phyloP scores from a whole-genome alignment of 208 protist species.

The Crithidia thermophila region DNA sequence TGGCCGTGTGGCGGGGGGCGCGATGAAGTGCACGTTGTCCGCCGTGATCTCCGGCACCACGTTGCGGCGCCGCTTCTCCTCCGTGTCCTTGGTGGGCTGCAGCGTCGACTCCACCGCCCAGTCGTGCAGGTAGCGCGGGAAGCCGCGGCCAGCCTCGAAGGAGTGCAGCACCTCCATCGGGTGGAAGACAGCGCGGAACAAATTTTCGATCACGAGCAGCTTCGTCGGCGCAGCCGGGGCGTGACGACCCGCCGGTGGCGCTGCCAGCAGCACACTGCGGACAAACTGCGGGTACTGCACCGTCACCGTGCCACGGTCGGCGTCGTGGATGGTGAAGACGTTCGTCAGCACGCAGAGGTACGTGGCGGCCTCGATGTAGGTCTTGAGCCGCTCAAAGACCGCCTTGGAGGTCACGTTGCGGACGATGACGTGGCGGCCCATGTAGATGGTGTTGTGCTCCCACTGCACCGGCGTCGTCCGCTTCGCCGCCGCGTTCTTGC shows the following conservation, averaged over 20 bases:
- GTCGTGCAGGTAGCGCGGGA: conserved; percentile 35
- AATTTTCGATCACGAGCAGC: conserved; percentile 45
- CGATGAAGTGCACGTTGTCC: conserved; percentile 26
- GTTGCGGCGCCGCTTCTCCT: conserved; percentile 65
- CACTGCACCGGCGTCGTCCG: conserved; percentile 33
- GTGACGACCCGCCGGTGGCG: conserved; percentile 4
- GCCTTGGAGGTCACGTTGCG: conserved; percentile 29
- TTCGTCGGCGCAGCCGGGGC: conserved; percentile 12
- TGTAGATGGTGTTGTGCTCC: conserved; percentile 35
- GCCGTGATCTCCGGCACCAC: conserved; percentile 43
- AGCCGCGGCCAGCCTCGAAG: conserved; percentile 30
- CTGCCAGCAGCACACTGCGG: conserved; percentile 39
- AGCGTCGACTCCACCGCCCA: conserved; percentile 53
- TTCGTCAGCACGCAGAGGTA: conserved; percentile 57
- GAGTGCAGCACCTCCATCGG: conserved; percentile 31
- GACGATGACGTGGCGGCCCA: conserved; percentile 41
- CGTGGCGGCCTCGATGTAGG: conserved; percentile 59
- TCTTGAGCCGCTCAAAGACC: conserved; percentile 55
- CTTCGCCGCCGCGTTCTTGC: conserved; percentile 23
- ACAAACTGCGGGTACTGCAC: conserved; percentile 67
- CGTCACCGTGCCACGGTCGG: conserved; percentile 11
- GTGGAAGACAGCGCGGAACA: conserved; percentile 41
- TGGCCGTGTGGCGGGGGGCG: conserved; percentile 9
- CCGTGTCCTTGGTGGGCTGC: conserved; percentile 48
- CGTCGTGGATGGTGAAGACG: conserved; percentile 38